phyloP scores from a whole-genome alignment of 805 yeast species.

The Scheffersomyces spartinae region DNA sequence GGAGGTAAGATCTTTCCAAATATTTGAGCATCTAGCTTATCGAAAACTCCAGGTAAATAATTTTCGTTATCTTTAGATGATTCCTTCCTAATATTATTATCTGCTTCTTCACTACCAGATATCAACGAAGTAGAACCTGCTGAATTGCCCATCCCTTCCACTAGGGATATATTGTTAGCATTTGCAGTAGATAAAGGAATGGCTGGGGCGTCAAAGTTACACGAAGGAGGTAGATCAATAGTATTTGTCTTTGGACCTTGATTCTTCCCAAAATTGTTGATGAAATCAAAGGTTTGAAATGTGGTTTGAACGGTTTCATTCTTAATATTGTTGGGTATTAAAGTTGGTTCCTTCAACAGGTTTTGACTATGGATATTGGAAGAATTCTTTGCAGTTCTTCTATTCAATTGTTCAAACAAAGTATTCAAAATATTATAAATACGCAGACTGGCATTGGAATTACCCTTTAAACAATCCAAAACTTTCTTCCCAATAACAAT shows the following conservation, averaged over 20 bases:
- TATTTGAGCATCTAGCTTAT: constrained; percentile 71
- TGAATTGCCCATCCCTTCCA: too few species aligned
- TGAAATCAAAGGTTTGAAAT: constrained; percentile 16
- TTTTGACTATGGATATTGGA: constrained; percentile 14
- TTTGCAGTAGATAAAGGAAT: too few species aligned
- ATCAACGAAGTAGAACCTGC: too few species aligned
- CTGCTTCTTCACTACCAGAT: constrained; percentile 1
- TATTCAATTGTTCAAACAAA: constrained; percentile 68
- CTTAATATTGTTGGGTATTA: constrained; percentile 4
- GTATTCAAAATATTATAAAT: constrained; percentile 72
- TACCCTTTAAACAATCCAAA: constrained; percentile 56
- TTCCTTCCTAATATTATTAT: constrained; percentile 1
- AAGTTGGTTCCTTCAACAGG: constrained; percentile 1
- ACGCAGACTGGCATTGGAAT: constrained; percentile 67
- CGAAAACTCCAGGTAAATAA: constrained; percentile 76
- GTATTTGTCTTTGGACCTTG: neutral
- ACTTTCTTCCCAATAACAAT: constrained; percentile 76
- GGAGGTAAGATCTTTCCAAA: constrained; percentile 82
- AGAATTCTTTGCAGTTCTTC: constrained; percentile 47
- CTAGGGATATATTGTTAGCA: too few species aligned
- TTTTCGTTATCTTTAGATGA: constrained; percentile 11
- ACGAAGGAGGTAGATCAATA: constrained; percentile 1
- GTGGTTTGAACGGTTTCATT: constrained; percentile 12
- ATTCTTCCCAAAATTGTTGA: constrained; percentile 11
- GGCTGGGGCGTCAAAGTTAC: neutral